phyloP scores from a whole-genome alignment of 2,329 filamentous ascomycete species.

The Venturia carpophila region DNA sequence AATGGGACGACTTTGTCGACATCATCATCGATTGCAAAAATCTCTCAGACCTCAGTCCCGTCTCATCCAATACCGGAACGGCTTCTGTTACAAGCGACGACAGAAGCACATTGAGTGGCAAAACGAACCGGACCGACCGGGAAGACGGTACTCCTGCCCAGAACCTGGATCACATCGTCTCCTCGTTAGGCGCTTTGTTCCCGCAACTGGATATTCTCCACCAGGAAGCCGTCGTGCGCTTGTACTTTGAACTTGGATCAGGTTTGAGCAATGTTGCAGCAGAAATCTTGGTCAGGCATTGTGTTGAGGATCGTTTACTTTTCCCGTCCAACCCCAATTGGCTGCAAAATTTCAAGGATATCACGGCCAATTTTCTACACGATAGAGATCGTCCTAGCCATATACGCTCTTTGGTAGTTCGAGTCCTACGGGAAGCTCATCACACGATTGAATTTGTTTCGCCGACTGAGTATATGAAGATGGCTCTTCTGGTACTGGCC shows the following conservation, averaged over 20 bases:
- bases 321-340: slow-evolving; percentile 63
- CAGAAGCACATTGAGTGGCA: neutral
- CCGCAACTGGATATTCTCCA: slow-evolving; percentile 50
- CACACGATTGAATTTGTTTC: slow-evolving; percentile 47
- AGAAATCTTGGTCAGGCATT: slow-evolving; percentile 58
- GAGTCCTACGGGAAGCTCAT: slow-evolving; percentile 47
- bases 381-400: slow-evolving; percentile 53
- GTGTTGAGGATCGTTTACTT: slow-evolving; percentile 60
- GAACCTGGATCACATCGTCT: slow-evolving; percentile 6
- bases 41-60: neutral
- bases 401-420: slow-evolving; percentile 56
- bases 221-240: slow-evolving; percentile 56
- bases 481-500: slow-evolving; percentile 55
- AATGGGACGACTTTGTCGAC: slow-evolving; percentile 16
- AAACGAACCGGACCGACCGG: neutral
- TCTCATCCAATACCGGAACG: neutral
- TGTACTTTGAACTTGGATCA: slow-evolving; percentile 55
- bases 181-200: slow-evolving; percentile 2
- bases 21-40: slow-evolving; percentile 6
- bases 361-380: slow-evolving; percentile 57
- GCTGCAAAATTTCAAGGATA: slow-evolving; percentile 54
- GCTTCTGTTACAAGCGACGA: neutral
- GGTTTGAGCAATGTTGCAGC: slow-evolving; percentile 58
- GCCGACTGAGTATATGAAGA: slow-evolving; percentile 49
- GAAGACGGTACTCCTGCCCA: neutral